phyloP scores from a whole-genome alignment of 192 early-diverging fungal genomes.

The Backusella psychrophila region DNA sequence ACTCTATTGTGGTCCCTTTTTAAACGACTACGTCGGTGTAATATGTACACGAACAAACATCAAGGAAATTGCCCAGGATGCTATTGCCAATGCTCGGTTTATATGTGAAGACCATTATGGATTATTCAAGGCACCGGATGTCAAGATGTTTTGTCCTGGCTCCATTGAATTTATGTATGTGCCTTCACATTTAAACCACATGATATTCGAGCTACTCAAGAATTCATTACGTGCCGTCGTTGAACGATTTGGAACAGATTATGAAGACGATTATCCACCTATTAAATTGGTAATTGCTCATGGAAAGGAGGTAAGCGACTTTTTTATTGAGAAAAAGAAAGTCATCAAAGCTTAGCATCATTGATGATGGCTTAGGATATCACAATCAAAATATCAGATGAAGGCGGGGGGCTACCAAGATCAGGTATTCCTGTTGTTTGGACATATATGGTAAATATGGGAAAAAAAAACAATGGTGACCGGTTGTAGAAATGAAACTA shows the following conservation, averaged over 20 bases:
- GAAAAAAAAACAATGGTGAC: neutral
- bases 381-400: conserved; percentile 94
- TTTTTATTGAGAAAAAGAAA: neutral
- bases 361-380: conserved; percentile 65
- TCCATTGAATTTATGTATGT: conserved; percentile 95
- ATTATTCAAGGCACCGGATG: conserved; percentile 74
- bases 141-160: conserved; percentile 67
- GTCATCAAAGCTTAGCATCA: too few relatives aligned
- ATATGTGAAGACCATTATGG: conserved; percentile 92
- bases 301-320: conserved; percentile 59
- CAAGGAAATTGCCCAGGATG: conserved; percentile 78
- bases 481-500: neutral
- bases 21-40: conserved; percentile 84
- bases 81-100: conserved; percentile 86
- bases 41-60: conserved; percentile 89
- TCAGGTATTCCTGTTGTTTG: conserved; percentile 88
- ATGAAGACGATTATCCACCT: conserved; percentile 80
- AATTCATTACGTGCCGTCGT: conserved; percentile 94
- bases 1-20: conserved; percentile 58
- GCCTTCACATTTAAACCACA: conserved; percentile 92
- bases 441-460: conserved; percentile 78
- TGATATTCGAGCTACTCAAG: conserved; percentile 96
- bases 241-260: conserved; percentile 82
- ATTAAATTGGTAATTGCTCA: conserved; percentile 89
- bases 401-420: conserved; percentile 90